Conservation (phyloP, 2,329 filamentous ascomycete genomes). For the Ascochyta lentis region DNA sequence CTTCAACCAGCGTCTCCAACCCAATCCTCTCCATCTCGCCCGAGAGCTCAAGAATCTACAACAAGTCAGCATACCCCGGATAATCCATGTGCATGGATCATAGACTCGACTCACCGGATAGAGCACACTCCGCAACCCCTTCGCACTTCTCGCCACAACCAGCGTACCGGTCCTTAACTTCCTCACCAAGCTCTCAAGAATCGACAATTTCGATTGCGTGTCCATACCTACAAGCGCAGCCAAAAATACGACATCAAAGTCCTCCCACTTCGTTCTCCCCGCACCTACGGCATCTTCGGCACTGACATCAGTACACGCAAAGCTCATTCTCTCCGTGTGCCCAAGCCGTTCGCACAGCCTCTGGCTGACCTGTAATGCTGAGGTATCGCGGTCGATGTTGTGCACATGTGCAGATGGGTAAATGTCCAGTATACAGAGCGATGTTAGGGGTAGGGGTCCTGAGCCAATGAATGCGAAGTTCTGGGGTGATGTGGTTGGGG, state of each 20-base stretch:
- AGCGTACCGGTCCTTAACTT: constrained; percentile 54
- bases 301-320: constrained; percentile 47
- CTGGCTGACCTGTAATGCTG: constrained; percentile 45
- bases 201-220: constrained; percentile 51
- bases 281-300: background rate
- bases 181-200: constrained; percentile 47
- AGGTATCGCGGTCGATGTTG: constrained; percentile 53
- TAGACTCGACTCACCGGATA: constrained; percentile 53
- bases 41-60: constrained; percentile 50
- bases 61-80: background rate
- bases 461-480: constrained; percentile 59
- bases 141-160: constrained; percentile 56
- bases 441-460: constrained; percentile 59
- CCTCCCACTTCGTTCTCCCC: constrained; percentile 30
- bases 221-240: constrained; percentile 58
- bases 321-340: constrained; percentile 43
- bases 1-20: constrained; percentile 52
- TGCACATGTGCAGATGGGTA: constrained; percentile 44
- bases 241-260: constrained; percentile 58
- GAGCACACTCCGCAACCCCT: constrained; percentile 54
- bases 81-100: background rate
- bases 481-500: constrained; percentile 22
- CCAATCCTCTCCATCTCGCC: constrained; percentile 36
- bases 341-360: constrained; percentile 46
- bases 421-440: constrained; percentile 52